Evolutionary conservation across 345 rosid species (phyloP).

Genomic region (Arabidopsis suecica): DNA sequence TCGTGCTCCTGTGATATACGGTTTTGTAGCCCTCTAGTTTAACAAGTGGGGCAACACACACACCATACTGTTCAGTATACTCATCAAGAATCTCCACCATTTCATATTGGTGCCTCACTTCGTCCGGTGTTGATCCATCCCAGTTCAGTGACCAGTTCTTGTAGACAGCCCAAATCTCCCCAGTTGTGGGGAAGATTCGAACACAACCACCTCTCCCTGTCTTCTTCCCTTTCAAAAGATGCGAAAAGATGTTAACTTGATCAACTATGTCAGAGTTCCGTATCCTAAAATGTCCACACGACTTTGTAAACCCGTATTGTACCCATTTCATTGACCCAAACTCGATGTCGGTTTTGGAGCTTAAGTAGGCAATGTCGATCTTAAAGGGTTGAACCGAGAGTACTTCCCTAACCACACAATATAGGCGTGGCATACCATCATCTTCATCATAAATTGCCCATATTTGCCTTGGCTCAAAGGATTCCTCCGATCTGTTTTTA

Average conservation of each 20-base stretch:
- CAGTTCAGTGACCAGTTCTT: constrained; percentile 88
- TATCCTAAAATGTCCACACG: constrained; percentile 98
- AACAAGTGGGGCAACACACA: constrained; percentile 73
- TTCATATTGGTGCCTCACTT: constrained; percentile 87
- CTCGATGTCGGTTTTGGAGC: constrained; percentile 90
- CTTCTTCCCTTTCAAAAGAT: constrained; percentile 78
- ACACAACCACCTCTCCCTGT: constrained; percentile 99
- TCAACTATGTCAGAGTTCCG: constrained; percentile 76
- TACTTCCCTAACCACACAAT: constrained; percentile 82
- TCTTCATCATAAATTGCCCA: constrained; percentile 99
- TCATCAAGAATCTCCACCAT: constrained; percentile 96
- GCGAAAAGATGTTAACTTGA: constrained; percentile 94
- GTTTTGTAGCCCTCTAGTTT: constrained; percentile 89
- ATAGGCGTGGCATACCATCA: constrained; percentile 97
- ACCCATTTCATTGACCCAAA: constrained; percentile 89
- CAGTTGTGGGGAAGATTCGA: constrained; percentile 86
- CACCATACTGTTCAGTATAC: constrained; percentile 91
- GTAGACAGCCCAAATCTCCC: constrained; percentile 96
- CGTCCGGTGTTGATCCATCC: constrained; percentile 80
- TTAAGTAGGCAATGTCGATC: constrained; percentile 83
- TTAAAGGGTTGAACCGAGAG: constrained; percentile 84
- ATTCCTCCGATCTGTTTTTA: constrained; percentile 85
- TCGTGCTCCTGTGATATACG: constrained; percentile 67
- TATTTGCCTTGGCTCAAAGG: constrained; percentile 90
- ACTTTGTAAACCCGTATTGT: constrained; percentile 85